Base-by-base conservation (phyloP, 2,329 filamentous ascomycete genomes). In the Tolypocladium nubicola region DNA sequence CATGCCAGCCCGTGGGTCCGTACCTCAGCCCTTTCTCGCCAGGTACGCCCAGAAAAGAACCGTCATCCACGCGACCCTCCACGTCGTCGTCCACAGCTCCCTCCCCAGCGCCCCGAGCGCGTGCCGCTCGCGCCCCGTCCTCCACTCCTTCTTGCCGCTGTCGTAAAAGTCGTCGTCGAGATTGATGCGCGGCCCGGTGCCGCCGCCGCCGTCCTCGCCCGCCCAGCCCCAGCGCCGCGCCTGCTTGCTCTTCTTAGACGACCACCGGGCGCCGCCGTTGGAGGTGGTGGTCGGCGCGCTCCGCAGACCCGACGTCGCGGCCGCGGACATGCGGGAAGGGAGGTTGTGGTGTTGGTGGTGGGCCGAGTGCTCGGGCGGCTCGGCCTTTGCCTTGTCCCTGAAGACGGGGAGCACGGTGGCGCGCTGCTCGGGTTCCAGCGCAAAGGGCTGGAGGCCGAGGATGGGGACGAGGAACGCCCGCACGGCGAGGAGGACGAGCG, bases 31-130 rank as follows among this genome's bases (percentile, higher is more conserved):
- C 65, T 78, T 78, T 73, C 80, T 83, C 57, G 86, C 76, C 63
- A 93, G 72, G 73, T 84, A 89, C 37, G 76, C 76, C 77, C 88
- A 94, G 68, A 85, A 84, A 16, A 75, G 62, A 50, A 85, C 69
- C 23, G 82, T 83, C 69, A 88, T 80, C 77, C 81, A 83, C 7
- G 76, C 77, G 4, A 91, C 84, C 53, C 81, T 76, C 73, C 81
- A 84, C 21, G 85, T 64, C 50, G 81, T 85, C 10, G 76, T 79
- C 71, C 77, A 79, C 41, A 90, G 71, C 68, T 93, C 87, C 33
- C 76, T 74, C 38, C 75, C 68, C 7, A 88, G 78, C 5, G 82
- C 67, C 1, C 69, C 68, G 3, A 80, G 68, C 26, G 67, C 67
- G 67, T 66, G 62, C 54, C 63, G 66, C 64, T 64, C 67, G 23